Evolutionary conservation across 306 rosid genomes (phyloP), one percentile per base, ranked within the genome.

Genomic region (Trichosanthes cucumerina): DNA sequence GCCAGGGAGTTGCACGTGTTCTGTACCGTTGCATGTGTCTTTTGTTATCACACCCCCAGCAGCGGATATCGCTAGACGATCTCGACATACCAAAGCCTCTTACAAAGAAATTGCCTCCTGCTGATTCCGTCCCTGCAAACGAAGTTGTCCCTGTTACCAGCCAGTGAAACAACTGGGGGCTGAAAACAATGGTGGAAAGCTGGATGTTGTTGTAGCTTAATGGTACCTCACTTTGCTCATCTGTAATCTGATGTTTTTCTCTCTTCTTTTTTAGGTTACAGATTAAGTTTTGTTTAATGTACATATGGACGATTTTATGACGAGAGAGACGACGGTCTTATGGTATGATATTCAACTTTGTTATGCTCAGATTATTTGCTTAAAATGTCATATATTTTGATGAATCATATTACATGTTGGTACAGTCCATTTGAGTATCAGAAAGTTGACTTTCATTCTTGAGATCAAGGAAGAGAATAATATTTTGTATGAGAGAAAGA

Each of bases 11-110:
- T 31, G 85, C 86, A 9, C 96, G 97, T 19, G 76, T 86, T 49
- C 87, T 92, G 31, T 92, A 87, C 91, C 96, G 93, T 36, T 85
- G 85, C 46, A 82, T 88, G 85, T 88, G 92, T 52, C 46, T 85
- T 46, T 89, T 95, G 7, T 80, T 95, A 75, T 79, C 87, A 0
- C 99, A 95, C 83, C 97, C 99, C 76, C 99, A 88, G 78, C 99
- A 95, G 78, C 96, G 98, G 21, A 89, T 94, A 79, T 21, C 87
- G 2, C 97, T 91, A 77, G 98, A 95, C 2, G 59, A 81, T 46
- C 3, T 95, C 74, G 96, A 88, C 88, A 86, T 92, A 26, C 98
- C 98, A 12, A 92, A 84, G 91, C 54, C 96, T 79, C 90, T 95
- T 16, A 38, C 83, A 3, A 95, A 91, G 83, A 91, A 90, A 82